Percentiles rank a stretch among this genome's conserved stretches.
These are phyloP conservation scores for Xerocomus nothofagi DNA, from an alignment of 1,284 basidiomycete genomes.

Conservation along the genomic window DNA sequence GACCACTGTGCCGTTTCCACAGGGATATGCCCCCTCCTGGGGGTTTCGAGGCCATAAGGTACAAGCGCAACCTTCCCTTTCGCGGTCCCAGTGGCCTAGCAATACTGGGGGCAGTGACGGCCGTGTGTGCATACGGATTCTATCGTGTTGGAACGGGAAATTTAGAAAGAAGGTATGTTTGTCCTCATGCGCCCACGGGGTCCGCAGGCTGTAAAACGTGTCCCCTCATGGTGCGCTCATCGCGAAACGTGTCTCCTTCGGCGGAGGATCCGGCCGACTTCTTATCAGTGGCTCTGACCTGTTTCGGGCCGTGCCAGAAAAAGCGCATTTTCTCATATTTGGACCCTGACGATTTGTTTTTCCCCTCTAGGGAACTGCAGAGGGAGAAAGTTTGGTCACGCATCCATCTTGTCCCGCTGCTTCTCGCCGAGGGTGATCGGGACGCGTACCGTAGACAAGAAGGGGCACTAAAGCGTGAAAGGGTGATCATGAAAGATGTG, in stretches of 20 bases:
- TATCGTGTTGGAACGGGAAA: constrained; percentile 90
- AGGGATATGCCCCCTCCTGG: constrained; percentile 97
- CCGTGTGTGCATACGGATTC: constrained; percentile 90
- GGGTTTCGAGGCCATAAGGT: constrained; percentile 91
- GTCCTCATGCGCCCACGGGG: constrained; percentile 34
- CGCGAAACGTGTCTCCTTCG: constrained; percentile 31
- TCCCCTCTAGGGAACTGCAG: constrained; percentile 77
- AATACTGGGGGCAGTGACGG: constrained; percentile 83
- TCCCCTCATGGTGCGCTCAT: constrained; percentile 37
- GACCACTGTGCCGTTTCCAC: constrained; percentile 22
- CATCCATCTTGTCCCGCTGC: constrained; percentile 90
- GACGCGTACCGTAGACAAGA: constrained; percentile 83
- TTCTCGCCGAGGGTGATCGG: constrained; percentile 92
- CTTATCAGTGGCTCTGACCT: constrained; percentile 42
- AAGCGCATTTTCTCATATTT: constrained; percentile 41
- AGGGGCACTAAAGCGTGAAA: constrained; percentile 81
- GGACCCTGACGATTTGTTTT: constrained; percentile 31
- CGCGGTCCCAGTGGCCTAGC: constrained; percentile 88
- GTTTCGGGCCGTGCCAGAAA: constrained; percentile 41
- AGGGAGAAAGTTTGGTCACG: constrained; percentile 96
- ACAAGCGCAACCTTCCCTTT: constrained; percentile 94
- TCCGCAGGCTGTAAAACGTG: constrained; percentile 70
- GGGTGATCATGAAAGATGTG: constrained; percentile 95
- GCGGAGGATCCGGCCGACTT: constrained; percentile 65
- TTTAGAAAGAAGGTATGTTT: constrained; percentile 85